Evolutionary conservation across 306 rosid genomes (phyloP).

Genomic region (Cucurbita moschata): DNA sequence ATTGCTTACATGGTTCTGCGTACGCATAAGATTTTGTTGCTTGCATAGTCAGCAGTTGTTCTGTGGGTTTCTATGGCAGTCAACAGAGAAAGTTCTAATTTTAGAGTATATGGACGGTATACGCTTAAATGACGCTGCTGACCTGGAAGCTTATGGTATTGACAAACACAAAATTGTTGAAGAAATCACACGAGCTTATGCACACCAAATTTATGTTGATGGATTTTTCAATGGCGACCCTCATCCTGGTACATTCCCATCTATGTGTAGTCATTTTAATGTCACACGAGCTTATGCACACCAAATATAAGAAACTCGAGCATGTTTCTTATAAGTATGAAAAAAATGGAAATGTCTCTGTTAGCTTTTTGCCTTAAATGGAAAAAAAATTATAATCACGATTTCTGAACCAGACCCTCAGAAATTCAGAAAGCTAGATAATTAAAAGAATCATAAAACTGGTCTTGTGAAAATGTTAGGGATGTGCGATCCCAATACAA

Average conservation of each 20-base stretch:
- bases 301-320: no score
- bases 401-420: neutral
- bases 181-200: constrained; percentile 96
- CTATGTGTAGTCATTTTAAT: neutral
- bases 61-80: constrained; percentile 41
- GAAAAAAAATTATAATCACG: neutral
- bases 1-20: neutral
- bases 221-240: constrained; percentile 99
- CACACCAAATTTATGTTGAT: constrained; percentile 93
- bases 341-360: neutral
- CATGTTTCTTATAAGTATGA: neutral
- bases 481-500: neutral
- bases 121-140: constrained; percentile 70
- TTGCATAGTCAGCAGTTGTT: constrained; percentile 3
- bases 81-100: constrained; percentile 73
- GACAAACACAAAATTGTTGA: constrained; percentile 77
- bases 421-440: neutral
- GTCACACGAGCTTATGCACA: no score
- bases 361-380: neutral
- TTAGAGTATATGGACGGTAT: constrained; percentile 97
- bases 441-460: neutral
- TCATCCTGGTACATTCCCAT: constrained; percentile 62
- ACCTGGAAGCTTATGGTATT: constrained; percentile 61
- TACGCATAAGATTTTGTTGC: neutral
- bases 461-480: neutral